phyloP scores from a whole-genome alignment of 352 stramenopile genomes.

The Phytophthora cryptogea region DNA sequence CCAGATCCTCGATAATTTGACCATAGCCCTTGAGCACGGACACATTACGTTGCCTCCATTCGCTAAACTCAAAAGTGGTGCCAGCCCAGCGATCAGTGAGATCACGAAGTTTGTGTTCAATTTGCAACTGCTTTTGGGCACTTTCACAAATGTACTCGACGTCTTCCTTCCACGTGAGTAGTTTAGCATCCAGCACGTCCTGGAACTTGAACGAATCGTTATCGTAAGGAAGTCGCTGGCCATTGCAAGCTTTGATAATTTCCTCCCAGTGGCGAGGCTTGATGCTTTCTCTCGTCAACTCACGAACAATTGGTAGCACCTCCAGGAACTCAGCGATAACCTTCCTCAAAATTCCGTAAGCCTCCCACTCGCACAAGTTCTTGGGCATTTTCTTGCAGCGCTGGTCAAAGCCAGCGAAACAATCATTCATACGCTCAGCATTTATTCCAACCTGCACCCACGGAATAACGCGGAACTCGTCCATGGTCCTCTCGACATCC shows the following conservation, averaged over 20 bases:
- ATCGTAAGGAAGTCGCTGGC: slow-evolving; percentile 58
- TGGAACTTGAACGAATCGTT: slow-evolving; percentile 78
- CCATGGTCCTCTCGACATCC: slow-evolving; percentile 81
- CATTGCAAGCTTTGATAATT: slow-evolving; percentile 57
- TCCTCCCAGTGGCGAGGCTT: slow-evolving; percentile 90
- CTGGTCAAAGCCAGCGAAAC: slow-evolving; percentile 61
- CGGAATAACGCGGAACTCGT: slow-evolving; percentile 62
- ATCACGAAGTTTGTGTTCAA: slow-evolving; percentile 89
- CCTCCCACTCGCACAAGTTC: slow-evolving; percentile 85
- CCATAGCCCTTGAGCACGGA: slow-evolving; percentile 81
- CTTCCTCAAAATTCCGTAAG: slow-evolving; percentile 74
- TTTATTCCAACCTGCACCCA: slow-evolving; percentile 67
- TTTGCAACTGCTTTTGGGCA: slow-evolving; percentile 90
- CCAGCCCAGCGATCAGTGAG: slow-evolving; percentile 85
- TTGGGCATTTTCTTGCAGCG: slow-evolving; percentile 87
- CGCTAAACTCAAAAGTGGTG: slow-evolving; percentile 82
- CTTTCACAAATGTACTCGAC: slow-evolving; percentile 90
- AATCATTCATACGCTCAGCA: slow-evolving; percentile 69
- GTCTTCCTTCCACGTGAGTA: slow-evolving; percentile 82
- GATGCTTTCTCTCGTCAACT: slow-evolving; percentile 85
- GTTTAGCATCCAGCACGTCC: slow-evolving; percentile 76
- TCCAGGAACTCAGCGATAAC: slow-evolving; percentile 88
- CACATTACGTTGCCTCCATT: slow-evolving; percentile 81
- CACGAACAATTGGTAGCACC: slow-evolving; percentile 80
- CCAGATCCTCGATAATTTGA: slow-evolving; percentile 87